A percentile compares a stretch with the other conserved stretches of the same genome.
Conservation (phyloP, 2,329 filamentous ascomycete species). For the Coniochaeta prunicola region DNA sequence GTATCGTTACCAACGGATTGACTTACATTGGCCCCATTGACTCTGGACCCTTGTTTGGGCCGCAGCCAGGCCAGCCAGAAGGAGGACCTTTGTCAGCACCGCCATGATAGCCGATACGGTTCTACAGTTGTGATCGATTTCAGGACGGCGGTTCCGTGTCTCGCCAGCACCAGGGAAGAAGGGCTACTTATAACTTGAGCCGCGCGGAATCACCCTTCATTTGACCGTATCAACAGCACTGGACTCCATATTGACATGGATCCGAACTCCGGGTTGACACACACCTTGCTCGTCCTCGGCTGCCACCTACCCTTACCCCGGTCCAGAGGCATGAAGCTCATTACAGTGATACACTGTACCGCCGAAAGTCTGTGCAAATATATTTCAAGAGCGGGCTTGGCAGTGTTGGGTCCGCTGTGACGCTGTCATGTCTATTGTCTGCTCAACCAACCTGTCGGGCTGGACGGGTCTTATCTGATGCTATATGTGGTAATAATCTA, state of each 20-base stretch:
- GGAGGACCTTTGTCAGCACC: not conserved
- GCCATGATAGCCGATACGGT: not conserved
- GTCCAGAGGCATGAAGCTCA: not conserved
- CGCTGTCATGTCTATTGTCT: not conserved
- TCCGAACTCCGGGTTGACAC: not conserved
- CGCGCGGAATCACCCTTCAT: not conserved
- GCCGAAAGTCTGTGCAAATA: not conserved
- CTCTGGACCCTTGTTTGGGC: not conserved
- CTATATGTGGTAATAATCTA: not conserved
- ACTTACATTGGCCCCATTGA: conserved; percentile 1
- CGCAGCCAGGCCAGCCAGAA: not conserved
- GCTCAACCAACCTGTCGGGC: not conserved
- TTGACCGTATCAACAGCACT: not conserved
- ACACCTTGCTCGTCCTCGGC: not conserved
- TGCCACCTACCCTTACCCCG: not conserved
- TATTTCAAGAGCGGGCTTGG: not conserved
- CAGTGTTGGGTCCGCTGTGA: not conserved
- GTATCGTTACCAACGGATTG: not conserved
- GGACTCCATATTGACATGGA: not conserved
- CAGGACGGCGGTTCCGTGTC: not conserved
- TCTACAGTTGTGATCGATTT: not conserved
- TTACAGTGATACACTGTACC: not conserved
- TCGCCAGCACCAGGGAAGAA: not conserved
- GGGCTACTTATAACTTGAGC: not conserved
- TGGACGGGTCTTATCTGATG: not conserved